Evolutionary conservation across 2,329 filamentous ascomycete species (phyloP).

Genomic region (Penicillium sp.): DNA sequence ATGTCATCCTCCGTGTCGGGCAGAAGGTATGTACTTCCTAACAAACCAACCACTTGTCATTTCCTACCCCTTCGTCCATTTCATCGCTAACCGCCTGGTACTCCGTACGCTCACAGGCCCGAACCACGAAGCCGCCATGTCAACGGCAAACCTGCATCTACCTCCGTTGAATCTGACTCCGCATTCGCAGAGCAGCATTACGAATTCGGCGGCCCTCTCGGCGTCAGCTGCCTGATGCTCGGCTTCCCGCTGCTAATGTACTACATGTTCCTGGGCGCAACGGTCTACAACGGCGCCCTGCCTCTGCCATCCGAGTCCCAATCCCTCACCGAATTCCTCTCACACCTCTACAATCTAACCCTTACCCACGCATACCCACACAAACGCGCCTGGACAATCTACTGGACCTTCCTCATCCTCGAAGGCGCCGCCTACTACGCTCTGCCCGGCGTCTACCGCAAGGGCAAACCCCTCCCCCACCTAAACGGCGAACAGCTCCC

Average conservation of each 20-base stretch:
- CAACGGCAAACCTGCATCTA: not conserved
- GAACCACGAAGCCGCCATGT: not conserved
- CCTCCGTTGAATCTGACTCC: not conserved
- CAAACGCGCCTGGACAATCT: constrained; percentile 82
- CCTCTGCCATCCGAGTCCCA: constrained; percentile 70
- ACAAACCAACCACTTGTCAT: too few relatives aligned
- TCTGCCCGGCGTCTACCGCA: constrained; percentile 83
- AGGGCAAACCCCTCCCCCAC: constrained; percentile 85
- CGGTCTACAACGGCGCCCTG: constrained; percentile 83
- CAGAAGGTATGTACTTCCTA: not conserved
- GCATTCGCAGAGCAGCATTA: constrained; percentile 27
- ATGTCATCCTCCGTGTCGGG: not conserved
- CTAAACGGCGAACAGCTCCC: constrained; percentile 79
- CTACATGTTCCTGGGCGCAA: constrained; percentile 98
- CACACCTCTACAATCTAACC: constrained; percentile 71
- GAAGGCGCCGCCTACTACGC: constrained; percentile 82
- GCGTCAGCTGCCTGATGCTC: constrained; percentile 80
- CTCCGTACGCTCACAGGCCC: not conserved
- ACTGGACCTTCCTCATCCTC: constrained; percentile 89
- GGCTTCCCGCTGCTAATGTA: constrained; percentile 92
- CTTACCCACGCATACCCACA: constrained; percentile 85
- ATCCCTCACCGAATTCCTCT: constrained; percentile 69
- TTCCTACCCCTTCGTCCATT: too few relatives aligned
- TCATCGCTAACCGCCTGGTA: not conserved
- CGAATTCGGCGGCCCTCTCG: constrained; percentile 86